A percentile compares a stretch with the other conserved stretches of the same genome.
Evolutionary conservation across 345 rosid genomes (phyloP).

Genomic region (Alliaria petiolata): DNA sequence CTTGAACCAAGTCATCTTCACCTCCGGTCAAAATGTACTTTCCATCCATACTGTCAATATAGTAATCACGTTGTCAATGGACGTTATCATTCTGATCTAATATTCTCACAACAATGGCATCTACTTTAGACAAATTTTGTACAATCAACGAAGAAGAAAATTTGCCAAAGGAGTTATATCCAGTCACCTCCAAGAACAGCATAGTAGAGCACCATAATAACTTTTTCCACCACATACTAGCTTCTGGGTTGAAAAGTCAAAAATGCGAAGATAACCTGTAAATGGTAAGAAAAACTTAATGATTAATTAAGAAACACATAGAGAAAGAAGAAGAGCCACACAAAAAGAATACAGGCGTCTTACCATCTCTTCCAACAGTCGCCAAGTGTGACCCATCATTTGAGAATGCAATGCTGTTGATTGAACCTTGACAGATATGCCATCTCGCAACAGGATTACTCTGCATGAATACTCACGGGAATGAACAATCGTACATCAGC

Average conservation of each 20-base stretch:
- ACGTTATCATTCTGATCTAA: neutral
- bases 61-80: neutral
- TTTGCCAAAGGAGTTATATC: conserved; percentile 32
- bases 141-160: conserved; percentile 46
- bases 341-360: neutral
- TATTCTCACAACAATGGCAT: neutral
- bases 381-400: conserved; percentile 80
- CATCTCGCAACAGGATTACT: conserved; percentile 97
- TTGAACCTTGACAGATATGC: conserved; percentile 96
- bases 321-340: neutral
- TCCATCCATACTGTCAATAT: conserved; percentile 80
- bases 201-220: conserved; percentile 36
- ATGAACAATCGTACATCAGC: conserved; percentile 19
- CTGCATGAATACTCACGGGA: conserved; percentile 46
- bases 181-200: conserved; percentile 40
- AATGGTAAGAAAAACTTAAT: conserved; percentile 5
- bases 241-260: conserved; percentile 58
- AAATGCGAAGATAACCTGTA: conserved; percentile 89
- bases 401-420: conserved; percentile 87
- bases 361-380: conserved; percentile 99
- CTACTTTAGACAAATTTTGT: neutral
- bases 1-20: conserved; percentile 98
- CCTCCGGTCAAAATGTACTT: conserved; percentile 97
- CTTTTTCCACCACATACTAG: conserved; percentile 36
- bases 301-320: neutral